phyloP scores from a whole-genome alignment of 176 grass and related monocot species.

The Oryza officinalis region DNA sequence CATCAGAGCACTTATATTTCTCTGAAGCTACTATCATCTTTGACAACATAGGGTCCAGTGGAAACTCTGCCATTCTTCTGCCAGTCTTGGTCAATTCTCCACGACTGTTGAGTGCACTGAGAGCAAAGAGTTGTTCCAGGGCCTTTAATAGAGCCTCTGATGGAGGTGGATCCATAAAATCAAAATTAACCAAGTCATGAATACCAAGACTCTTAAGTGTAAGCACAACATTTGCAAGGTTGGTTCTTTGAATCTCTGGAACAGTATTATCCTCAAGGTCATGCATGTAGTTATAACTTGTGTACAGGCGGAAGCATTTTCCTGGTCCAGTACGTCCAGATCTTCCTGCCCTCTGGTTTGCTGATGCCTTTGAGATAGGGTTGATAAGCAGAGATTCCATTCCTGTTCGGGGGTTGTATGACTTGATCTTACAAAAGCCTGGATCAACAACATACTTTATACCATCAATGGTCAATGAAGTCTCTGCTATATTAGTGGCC shows the following conservation, averaged over 20 bases:
- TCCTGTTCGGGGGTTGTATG: constrained; percentile 85
- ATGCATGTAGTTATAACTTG: constrained; percentile 81
- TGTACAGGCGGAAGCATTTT: constrained; percentile 94
- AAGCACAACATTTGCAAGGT: constrained; percentile 89
- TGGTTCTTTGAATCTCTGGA: constrained; percentile 89
- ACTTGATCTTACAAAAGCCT: constrained; percentile 95
- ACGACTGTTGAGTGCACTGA: constrained; percentile 80
- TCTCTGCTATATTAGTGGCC: constrained; percentile 95
- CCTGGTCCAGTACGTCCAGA: constrained; percentile 93
- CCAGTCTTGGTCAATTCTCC: constrained; percentile 96
- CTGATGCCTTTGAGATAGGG: constrained; percentile 94
- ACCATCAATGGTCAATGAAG: constrained; percentile 94
- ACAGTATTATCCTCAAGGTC: constrained; percentile 92
- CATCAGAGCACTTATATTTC: constrained; percentile 90
- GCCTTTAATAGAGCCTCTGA: constrained; percentile 87
- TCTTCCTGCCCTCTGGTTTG: constrained; percentile 87
- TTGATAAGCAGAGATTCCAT: constrained; percentile 90
- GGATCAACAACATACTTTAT: constrained; percentile 97
- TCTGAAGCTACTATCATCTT: constrained; percentile 92
- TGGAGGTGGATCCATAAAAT: constrained; percentile 95
- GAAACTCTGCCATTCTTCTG: constrained; percentile 95
- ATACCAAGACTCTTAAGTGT: constrained; percentile 94
- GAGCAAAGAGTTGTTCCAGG: constrained; percentile 94
- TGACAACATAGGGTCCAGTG: constrained; percentile 91
- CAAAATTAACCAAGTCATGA: constrained; percentile 97